Conservation (phyloP, 139 green algal species). For the Chlorella sp. region DNA sequence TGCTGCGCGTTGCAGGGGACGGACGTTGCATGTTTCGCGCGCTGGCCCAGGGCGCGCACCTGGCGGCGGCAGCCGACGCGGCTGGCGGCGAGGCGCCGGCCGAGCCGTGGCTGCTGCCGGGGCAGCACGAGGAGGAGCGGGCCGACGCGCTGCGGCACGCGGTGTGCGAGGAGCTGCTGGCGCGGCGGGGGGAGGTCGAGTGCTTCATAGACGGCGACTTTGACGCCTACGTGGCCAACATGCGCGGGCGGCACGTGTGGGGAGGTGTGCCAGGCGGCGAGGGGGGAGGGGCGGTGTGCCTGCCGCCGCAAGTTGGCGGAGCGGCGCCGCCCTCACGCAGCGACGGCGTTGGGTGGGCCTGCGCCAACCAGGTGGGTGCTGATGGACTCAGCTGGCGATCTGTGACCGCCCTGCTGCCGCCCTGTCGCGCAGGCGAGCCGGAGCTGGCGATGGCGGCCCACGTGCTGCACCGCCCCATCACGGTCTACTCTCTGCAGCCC, state of each 20-base stretch:
- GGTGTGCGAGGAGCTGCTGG: conserved; percentile 31
- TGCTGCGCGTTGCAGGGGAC: conserved; percentile 21
- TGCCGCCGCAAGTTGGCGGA: too few species aligned
- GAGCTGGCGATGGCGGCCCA: conserved; percentile 30
- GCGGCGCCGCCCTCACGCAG: too few species aligned
- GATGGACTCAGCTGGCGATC: too few species aligned
- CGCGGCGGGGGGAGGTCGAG: conserved; percentile 4
- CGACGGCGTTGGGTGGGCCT: too few species aligned
- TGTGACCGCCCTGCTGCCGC: too few species aligned
- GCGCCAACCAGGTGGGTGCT: too few species aligned
- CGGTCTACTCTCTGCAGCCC: background rate
- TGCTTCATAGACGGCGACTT: conserved; percentile 34
- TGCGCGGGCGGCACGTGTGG: conserved; percentile 18
- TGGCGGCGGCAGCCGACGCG: background rate
- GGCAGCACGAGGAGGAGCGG: background rate
- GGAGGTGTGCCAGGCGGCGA: conserved; percentile 9
- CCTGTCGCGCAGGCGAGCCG: conserved; percentile 29
- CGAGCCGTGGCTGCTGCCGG: background rate
- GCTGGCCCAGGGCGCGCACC: conserved; percentile 25
- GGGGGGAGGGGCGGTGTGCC: too few species aligned
- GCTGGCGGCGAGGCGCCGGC: background rate
- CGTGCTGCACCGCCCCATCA: conserved; percentile 14
- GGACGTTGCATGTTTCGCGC: conserved; percentile 34
- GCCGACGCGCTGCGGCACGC: conserved; percentile 10
- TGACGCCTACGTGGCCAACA: conserved; percentile 29